Base-by-base conservation (phyloP, 2,329 filamentous ascomycete genomes). In the Pseudogymnoascus sp. region DNA sequence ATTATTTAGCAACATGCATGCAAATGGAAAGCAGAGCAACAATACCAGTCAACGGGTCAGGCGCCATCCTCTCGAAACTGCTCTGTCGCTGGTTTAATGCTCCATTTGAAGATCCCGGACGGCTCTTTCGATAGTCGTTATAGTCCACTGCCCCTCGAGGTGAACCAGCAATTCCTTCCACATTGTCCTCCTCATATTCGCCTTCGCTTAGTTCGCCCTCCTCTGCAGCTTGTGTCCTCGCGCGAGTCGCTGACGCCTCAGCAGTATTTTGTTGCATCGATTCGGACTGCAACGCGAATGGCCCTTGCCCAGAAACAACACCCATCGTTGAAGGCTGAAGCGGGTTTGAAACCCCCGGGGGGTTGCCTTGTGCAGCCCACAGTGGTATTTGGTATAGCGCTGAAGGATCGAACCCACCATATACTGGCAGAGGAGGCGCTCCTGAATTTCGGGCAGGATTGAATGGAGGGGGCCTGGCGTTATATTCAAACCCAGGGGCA, bases 141-240 rank as follows among this genome's bases (percentile, higher is more conserved):
- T 54, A 54, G 47, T 11, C 12, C 16, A n/a, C 12, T 20, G 47
- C 16, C 3, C 12, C 28, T 33, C 9, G 47, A 54, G 47, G 9
- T 20, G 28, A 16, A 9, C 9, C 28, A 20, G 16, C 5, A 54
- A 54, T 14, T 12, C 9, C 16, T 20, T 54, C 47, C n/a, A 11
- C 28, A 33, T 18, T 33, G 9, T 54, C 67, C 66, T 85, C 81
- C 58, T 85, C 81, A 57, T 81, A 78, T 67, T 87, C 85, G 16
- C 79, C 82, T 67, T 93, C 90, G 65, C 85, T 89, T 30, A 94
- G 72, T 71, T 95, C 90, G 14, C 88, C 89, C 68, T 95, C 90
- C 69, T 94, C 89, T 25, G 74, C 68, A 35, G 66, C 64, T 57
- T 62, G 66, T 35, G 58, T 7, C 33, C 60, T 60, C 35, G 62